Percentiles rank a stretch among this genome's conserved stretches.
Conservation (phyloP, 176 grass and related monocot genomes). For the Rhynchospora breviuscula region DNA sequence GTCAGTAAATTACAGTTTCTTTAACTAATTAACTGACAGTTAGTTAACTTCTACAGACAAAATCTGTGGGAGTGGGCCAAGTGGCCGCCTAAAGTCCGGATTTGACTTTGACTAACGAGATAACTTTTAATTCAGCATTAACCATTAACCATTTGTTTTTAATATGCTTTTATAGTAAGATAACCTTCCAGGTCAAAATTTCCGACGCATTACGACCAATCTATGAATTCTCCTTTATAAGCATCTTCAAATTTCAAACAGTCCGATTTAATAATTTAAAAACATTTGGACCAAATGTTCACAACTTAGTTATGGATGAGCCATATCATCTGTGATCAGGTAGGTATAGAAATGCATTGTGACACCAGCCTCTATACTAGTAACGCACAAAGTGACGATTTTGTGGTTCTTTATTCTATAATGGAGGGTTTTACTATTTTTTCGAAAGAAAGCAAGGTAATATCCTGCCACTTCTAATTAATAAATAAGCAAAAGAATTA, state of each 20-base stretch:
- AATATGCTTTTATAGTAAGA: not conserved
- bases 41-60: slow-evolving; percentile 14
- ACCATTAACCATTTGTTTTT: not conserved
- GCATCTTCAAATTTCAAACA: not conserved
- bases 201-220: not conserved
- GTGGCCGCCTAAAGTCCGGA: not conserved
- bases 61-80: not conserved
- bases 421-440: no score
- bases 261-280: not conserved
- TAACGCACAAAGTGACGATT: no score
- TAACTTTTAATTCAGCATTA: not conserved
- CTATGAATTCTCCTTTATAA: not conserved
- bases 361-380: no score
- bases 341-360: no score
- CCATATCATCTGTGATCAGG: no score
- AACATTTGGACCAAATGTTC: no score
- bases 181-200: slow-evolving; percentile 11
- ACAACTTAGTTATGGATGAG: no score
- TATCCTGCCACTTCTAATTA: no score
- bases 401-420: no score
- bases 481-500: no score
- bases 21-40: not conserved
- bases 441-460: no score
- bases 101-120: slow-evolving; percentile 20
- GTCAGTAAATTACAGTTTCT: not conserved